Conservation (phyloP, 2,329 filamentous ascomycete genomes). For the Ophiostoma sp. region DNA sequence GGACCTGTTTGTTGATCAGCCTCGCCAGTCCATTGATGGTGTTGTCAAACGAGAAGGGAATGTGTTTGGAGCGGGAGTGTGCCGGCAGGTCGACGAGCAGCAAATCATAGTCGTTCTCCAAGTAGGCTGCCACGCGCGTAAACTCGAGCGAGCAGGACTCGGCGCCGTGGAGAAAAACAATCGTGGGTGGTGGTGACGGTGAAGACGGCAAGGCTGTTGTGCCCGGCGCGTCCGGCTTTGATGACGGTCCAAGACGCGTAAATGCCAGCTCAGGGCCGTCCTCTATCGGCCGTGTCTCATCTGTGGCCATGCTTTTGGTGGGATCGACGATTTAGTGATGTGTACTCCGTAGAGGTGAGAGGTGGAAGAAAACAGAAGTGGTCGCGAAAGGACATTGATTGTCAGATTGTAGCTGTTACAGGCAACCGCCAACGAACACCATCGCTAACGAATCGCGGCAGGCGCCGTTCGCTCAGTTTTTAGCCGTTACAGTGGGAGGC, state of each 20-base stretch:
- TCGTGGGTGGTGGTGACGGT: background rate
- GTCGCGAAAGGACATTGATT: too few species aligned
- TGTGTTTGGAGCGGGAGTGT: slow-evolving; percentile 8
- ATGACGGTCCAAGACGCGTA: background rate
- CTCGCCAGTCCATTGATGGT: background rate
- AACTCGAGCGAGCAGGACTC: slow-evolving; percentile 12
- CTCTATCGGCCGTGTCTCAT: background rate
- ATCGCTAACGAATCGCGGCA: too few species aligned
- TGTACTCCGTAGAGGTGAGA: too few species aligned
- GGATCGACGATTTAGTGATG: too few species aligned
- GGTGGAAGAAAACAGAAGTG: too few species aligned
- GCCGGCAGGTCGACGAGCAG: background rate
- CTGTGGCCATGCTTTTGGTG: background rate
- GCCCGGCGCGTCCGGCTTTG: background rate
- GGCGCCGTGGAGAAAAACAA: slow-evolving; percentile 11
- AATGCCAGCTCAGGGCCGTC: background rate
- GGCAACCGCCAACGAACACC: too few species aligned
- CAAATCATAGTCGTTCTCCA: background rate
- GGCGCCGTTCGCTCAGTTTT: too few species aligned
- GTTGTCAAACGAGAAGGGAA: background rate
- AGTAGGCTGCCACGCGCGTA: background rate
- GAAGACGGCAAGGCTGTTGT: background rate
- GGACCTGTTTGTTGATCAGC: background rate
- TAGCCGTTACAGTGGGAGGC: too few species aligned
- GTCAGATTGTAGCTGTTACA: too few species aligned